These are phyloP conservation scores for Aspergillus cavernicola DNA, from an alignment of 495 filamentous ascomycete species.

Conservation along the genomic window DNA sequence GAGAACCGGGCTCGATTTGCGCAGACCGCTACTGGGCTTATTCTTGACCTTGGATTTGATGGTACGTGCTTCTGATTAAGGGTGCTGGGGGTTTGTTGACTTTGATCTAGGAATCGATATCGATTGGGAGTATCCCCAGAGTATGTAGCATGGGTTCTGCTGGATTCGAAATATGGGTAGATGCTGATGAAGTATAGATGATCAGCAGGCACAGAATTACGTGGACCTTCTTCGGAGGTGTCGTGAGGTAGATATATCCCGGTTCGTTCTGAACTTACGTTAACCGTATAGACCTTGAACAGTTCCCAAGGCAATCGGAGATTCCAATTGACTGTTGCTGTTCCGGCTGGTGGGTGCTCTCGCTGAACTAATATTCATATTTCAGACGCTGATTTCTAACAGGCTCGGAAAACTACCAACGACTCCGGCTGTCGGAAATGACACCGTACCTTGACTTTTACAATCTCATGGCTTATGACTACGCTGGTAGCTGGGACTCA, in stretches of 20 bases:
- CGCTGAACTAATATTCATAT: background rate
- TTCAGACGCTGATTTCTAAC: background rate
- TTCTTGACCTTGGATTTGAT: slow-evolving; percentile 65
- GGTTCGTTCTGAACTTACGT: background rate
- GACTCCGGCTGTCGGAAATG: slow-evolving; percentile 65
- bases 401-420: slow-evolving; percentile 60
- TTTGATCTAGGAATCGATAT: slow-evolving; percentile 48
- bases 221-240: slow-evolving; percentile 66
- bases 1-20: slow-evolving; percentile 74
- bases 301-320: slow-evolving; percentile 53
- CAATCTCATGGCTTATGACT: slow-evolving; percentile 80
- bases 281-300: slow-evolving; percentile 49
- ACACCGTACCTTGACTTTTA: slow-evolving; percentile 76
- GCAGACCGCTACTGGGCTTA: slow-evolving; percentile 58
- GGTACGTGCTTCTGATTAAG: slow-evolving; percentile 26
- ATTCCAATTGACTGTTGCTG: slow-evolving; percentile 77
- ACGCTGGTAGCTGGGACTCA: slow-evolving; percentile 71
- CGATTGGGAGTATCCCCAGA: slow-evolving; percentile 59
- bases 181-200: slow-evolving; percentile 31
- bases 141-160: slow-evolving; percentile 14
- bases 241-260: slow-evolving; percentile 41
- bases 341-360: slow-evolving; percentile 38
- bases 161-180: background rate
- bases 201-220: slow-evolving; percentile 61
- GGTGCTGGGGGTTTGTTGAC: slow-evolving; percentile 10